Evolutionary conservation across 2,329 filamentous ascomycete species (phyloP), one percentile per base, ranked within the genome.

Genomic region (Cylindrodendrum hubeiense): DNA sequence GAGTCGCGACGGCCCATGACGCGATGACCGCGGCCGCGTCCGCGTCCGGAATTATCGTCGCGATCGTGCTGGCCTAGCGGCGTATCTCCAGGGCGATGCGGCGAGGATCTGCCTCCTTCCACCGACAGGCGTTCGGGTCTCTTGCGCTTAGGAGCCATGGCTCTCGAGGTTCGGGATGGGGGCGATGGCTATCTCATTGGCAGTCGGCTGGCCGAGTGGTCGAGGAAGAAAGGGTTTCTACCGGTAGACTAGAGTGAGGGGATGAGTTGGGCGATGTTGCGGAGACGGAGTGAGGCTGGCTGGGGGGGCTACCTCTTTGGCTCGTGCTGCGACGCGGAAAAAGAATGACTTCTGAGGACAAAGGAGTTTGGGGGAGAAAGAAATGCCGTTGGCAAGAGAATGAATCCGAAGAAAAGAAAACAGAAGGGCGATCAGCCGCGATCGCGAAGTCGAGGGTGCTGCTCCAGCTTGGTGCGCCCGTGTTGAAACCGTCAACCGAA

Each of bases 91-190:
- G 89, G 89, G 34, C 88, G 87, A 78, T 91, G 88, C 55, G 90
- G 89, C 54, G 89, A 86, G 21, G 89, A 88, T 65, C 89, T 83
- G 67, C 79, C 79, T 60, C 80, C 82, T 63, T 89, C 86, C 67
- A 79, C 78, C 65, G 81, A 80, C 55, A 78, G 78, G 69, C 86
- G 81, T 51, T 88, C 85, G 74, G 82, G 81, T 77, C 86, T 85
- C 84, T 89, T 90, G 73, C 87, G 84, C 80, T 89, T 89, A 28
- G 85, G 83, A 80, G 86, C 83, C 87, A 89, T 89, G 66, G 71
- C 74, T 75, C 72, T 67, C 65, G 68, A 70, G 67, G 59, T 64
- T 58, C 59, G 60, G 65, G 65, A 60, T 34, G 47, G 37, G 51
- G 44, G 46, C 63, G 60, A 59, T 68, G 67, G 68, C 73, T 78